These are phyloP conservation scores for Rutstroemia sp. DNA, from an alignment of 2,329 filamentous ascomycete species.

Conservation along the genomic window DNA sequence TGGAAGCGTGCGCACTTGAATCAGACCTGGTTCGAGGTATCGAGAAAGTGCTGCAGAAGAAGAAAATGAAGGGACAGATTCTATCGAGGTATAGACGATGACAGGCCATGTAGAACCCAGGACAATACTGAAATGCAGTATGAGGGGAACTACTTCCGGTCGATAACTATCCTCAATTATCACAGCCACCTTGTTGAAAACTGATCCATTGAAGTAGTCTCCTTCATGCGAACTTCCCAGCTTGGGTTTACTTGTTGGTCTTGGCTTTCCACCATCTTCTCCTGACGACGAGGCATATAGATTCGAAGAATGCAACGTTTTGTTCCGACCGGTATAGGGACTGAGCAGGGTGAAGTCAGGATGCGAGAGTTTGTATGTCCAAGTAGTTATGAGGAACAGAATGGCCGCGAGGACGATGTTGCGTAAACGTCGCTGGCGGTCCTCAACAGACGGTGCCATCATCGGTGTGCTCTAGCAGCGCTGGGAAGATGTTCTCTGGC, in stretches of 20 bases:
- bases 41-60: slow-evolving; percentile 32
- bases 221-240: background rate
- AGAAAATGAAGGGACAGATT: slow-evolving; percentile 21
- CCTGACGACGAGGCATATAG: background rate
- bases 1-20: slow-evolving; percentile 35
- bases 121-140: slow-evolving; percentile 33
- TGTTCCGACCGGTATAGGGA: slow-evolving; percentile 12
- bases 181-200: slow-evolving; percentile 30
- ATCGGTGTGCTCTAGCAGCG: background rate
- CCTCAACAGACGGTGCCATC: slow-evolving; percentile 16
- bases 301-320: background rate
- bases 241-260: slow-evolving; percentile 1
- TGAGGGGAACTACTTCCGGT: slow-evolving; percentile 31
- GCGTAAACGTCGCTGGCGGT: slow-evolving; percentile 19
- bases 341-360: slow-evolving; percentile 18
- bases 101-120: slow-evolving; percentile 39
- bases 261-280: background rate
- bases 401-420: slow-evolving; percentile 21
- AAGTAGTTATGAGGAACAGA: slow-evolving; percentile 20
- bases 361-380: slow-evolving; percentile 20
- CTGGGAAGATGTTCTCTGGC: background rate
- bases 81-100: slow-evolving; percentile 35
- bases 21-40: slow-evolving; percentile 28
- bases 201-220: slow-evolving; percentile 18
- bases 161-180: slow-evolving; percentile 33